Evolutionary conservation across 495 filamentous ascomycete genomes (phyloP), one percentile per base, ranked within the genome.

Genomic region (Elasticomyces elasticus): DNA sequence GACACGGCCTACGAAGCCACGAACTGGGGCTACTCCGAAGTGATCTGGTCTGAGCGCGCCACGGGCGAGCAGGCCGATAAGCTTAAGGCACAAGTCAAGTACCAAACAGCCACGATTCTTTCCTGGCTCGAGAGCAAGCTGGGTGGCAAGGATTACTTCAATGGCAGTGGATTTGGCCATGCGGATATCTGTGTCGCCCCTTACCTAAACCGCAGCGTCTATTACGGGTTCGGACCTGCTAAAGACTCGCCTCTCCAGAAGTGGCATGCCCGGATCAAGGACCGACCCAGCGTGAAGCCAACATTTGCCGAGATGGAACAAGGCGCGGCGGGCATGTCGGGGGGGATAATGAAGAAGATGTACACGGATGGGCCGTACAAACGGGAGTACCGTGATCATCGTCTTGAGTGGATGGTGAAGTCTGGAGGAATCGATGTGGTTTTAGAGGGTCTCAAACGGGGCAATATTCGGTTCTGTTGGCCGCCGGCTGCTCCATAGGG

Each of bases 231-330:
- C 19, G 50, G 50, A n/a, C 50, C 50, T 19, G 56, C 24, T 7
- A 31, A 54, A 15, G 55, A 49, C 2, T 41, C 22, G 10, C 4
- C 56, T 9, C n/a, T 59, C 1, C 25, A 28, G 42, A 2, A 25
- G 23, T 59, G 56, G 56, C 50, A 52, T 38, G 56, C 51, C 0
- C 15, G 51, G 35, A 45, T 59, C 17, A 42, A 15, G 43, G 23
- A 54, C n/a, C 24, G 38, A 12, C 28, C 27, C 13, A 54, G 50
- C 38, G 56, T 59, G 17, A 54, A 50, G 56, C 2, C 26, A 43
- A 59, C 56, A 6, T 54, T 51, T 74, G 0, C 78, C 74, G 15
- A 59, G 33, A 54, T 59, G 56, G 41, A 48, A 28, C 43, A 45
- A 13, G 41, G 38, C n/a, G n/a, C n/a, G 13, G 51, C 56, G 12